These are phyloP conservation scores for Erythrobasidium hasegawianum DNA, from an alignment of 1,284 basidiomycete genomes.

Conservation along the genomic window DNA sequence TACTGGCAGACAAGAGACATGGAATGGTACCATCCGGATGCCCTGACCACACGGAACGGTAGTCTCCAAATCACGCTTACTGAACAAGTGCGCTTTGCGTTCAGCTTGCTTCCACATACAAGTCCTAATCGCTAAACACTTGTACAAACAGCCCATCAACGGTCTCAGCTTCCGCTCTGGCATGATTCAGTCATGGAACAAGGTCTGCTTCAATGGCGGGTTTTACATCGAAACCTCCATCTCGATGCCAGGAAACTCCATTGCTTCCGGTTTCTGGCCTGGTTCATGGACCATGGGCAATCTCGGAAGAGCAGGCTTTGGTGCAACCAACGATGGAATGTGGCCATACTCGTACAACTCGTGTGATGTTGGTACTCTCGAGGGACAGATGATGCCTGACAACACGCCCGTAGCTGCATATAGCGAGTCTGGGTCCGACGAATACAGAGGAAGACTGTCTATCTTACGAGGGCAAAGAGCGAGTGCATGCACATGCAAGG, in stretches of 20 bases:
- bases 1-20: constrained; percentile 59
- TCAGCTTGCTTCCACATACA: background rate
- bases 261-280: constrained; percentile 51
- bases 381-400: constrained; percentile 61
- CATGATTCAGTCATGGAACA: constrained; percentile 53
- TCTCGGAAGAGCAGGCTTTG: constrained; percentile 74
- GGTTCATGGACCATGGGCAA: constrained; percentile 85
- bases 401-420: constrained; percentile 41
- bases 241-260: constrained; percentile 72
- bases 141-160: constrained; percentile 57
- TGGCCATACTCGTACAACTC: constrained; percentile 72
- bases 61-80: constrained; percentile 73
- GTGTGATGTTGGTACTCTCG: constrained; percentile 77
- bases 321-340: constrained; percentile 72
- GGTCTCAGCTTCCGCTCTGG: constrained; percentile 65
- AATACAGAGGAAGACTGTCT: constrained; percentile 41
- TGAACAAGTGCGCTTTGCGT: constrained; percentile 42
- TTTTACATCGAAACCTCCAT: constrained; percentile 66
- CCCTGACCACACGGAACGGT: constrained; percentile 72
- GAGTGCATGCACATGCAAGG: constrained; percentile 52
- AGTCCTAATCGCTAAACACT: background rate
- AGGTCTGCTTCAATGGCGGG: constrained; percentile 65
- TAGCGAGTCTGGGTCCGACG: constrained; percentile 38
- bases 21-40: constrained; percentile 65
- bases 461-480: constrained; percentile 55